A percentile compares a stretch with the other conserved stretches of the same genome.
phyloP scores from a whole-genome alignment of 768 basidiomycete genomes.

The Omphalotus guepiniiformis region DNA sequence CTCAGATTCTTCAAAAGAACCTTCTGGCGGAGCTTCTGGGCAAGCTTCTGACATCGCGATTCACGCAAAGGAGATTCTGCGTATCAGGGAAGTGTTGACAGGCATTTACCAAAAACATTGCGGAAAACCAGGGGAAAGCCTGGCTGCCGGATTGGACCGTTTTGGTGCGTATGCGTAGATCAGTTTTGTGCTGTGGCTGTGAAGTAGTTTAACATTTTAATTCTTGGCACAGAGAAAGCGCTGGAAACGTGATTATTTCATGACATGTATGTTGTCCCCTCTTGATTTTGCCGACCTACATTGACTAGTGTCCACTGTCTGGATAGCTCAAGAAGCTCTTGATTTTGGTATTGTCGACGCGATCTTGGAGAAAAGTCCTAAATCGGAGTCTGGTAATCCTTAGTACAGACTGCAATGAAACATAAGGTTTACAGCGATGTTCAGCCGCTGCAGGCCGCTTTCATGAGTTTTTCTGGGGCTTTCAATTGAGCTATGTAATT shows the following conservation, averaged over 20 bases:
- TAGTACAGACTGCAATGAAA: too few species aligned
- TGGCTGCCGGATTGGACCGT: conserved; percentile 60
- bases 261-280: conserved; percentile 83
- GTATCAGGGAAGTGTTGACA: conserved; percentile 79
- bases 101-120: conserved; percentile 90
- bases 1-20: conserved; percentile 57
- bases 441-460: too few species aligned
- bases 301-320: conserved; percentile 17
- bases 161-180: conserved; percentile 56
- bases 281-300: conserved; percentile 9
- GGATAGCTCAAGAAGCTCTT: conserved; percentile 77
- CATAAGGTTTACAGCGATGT: too few species aligned
- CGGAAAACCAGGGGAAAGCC: conserved; percentile 56
- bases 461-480: too few species aligned
- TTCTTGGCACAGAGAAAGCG: conserved; percentile 60
- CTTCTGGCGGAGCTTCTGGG: conserved; percentile 92
- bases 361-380: conserved; percentile 76
- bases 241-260: conserved; percentile 94
- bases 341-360: conserved; percentile 93
- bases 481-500: too few species aligned
- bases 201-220: too few species aligned
- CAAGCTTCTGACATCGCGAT: conserved; percentile 98
- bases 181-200: too few species aligned
- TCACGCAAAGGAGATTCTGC: conserved; percentile 92
- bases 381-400: conserved; percentile 34